Evolutionary conservation across 192 early-diverging fungal genomes (phyloP), one percentile per base, ranked within the genome.

Genomic region (Geranomyces michiganensis): DNA sequence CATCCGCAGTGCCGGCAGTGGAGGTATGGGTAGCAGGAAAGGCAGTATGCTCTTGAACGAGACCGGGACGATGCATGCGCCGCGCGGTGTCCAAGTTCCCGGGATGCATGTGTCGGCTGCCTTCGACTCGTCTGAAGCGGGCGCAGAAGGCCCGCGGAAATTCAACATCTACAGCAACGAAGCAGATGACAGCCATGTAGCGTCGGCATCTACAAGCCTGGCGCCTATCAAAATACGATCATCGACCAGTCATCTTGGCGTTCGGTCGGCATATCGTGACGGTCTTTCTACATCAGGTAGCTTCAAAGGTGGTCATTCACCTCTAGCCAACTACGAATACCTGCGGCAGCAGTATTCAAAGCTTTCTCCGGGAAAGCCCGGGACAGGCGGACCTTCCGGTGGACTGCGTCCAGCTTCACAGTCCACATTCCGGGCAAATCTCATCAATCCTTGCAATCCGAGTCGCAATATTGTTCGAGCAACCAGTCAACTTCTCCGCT

Each of bases 391-490:
- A 10, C 36, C 36, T 41, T 7, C 46, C 15, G 32, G 51, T 19
- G 46, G 60, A 14, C 21, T 46, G 55, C 48, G 27, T 0, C 17
- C 66, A 9, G 17, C 46, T 24, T 1, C 17, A 22, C 56, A 58
- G 31, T 27, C 68, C 7, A 22, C 17, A 3, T 9, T 74, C 9
- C 66, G 66, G 19, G 46, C 56, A 0, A 63, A 69, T 41, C 30
- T 74, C 22, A 73, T 77, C 70, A 94, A 94, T 61, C 93, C 93
- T 7, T 91, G 85, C 75, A 93, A 91, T 46, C 90, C 92, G 0
- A 76, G 78, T 27, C 78, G 82, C 43, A 81, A 83, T 29, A 68
- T 79, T 29, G 78, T 82, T 6, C 81, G 82, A 29, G 82, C 82
- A 62, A 89, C 87, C 1, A 88, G 85, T 49, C 85, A 94, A 65